Base-by-base conservation (phyloP, 2,329 filamentous ascomycete genomes). In the Alternaria gaisen region DNA sequence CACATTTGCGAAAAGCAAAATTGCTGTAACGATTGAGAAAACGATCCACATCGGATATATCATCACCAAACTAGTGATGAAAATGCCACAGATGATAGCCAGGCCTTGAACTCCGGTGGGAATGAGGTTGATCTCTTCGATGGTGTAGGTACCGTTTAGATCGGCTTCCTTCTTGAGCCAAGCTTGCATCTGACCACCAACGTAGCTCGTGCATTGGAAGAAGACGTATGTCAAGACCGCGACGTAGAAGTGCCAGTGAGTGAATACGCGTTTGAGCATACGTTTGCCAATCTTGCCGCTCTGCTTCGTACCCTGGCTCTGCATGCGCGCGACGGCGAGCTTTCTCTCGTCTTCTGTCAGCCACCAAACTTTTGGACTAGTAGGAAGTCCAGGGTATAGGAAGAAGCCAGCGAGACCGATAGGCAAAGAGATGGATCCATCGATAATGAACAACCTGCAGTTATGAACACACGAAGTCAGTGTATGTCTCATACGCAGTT, bases 371-470 rank as follows among this genome's bases (percentile, higher is more conserved):
- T 74, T 79, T 1, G 83, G 84, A 9, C 80, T 83, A 14, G 80
- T 77, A 0, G 83, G 83, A 1, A 82, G 76, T 43, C 84, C 82
- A 0, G 83, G 83, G 58, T 85, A 84, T 60, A 85, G 76, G 11
- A 86, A 73, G 66, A 83, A 86, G 1, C 85, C 84, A 12, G 83
- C 79, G 2, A 86, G 58, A 3, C 83, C 83, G 10, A 87, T 81
- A 0, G 85, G 85, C 3, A 87, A 76, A 1, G 83, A 85, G 65
- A 87, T 85, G 44, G 84, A 77, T 0, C 83, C 83, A 66, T 87
- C 84, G 51, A 86, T 83, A 46, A 87, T 83, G 56, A 87, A 88
- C 0, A 87, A 77, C 36, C 36, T 73, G 32, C 70, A 85, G 12
- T 5, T 3, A 14, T 36, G 6, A 12, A 14, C 14, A 6, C 2